Evolutionary conservation across 2,329 filamentous ascomycete genomes (phyloP).

Genomic region (Phaeosphaeriaceae sp.): DNA sequence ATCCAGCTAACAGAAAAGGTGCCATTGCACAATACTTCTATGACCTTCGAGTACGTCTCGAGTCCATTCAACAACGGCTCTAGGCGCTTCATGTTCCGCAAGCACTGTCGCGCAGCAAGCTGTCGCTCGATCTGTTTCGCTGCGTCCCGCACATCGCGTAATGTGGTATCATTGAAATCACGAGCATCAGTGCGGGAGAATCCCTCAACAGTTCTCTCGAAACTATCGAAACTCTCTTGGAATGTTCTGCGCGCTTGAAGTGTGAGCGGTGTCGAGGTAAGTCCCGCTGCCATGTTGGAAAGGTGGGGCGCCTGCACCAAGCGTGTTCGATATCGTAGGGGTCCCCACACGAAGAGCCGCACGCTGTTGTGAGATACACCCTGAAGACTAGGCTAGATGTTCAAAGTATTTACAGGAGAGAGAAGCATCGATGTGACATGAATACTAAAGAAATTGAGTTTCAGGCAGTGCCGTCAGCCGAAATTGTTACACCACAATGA

Average conservation of each 20-base stretch:
- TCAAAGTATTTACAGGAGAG: too few relatives aligned
- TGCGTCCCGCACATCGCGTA: conserved; percentile 46
- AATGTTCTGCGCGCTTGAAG: conserved; percentile 12
- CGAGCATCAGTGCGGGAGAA: conserved; percentile 8
- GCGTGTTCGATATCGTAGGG: too few relatives aligned
- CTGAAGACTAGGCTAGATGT: too few relatives aligned
- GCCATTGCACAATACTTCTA: conserved; percentile 56
- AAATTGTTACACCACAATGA: too few relatives aligned
- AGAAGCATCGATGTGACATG: too few relatives aligned
- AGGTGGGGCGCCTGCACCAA: background rate
- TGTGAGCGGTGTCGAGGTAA: conserved; percentile 1
- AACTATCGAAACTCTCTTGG: conserved; percentile 16
- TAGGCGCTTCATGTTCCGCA: conserved; percentile 54
- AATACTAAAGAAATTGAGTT: too few relatives aligned
- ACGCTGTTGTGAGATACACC: too few relatives aligned
- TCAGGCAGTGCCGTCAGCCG: too few relatives aligned
- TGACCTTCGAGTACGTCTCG: conserved; percentile 50
- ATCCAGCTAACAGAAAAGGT: conserved; percentile 55
- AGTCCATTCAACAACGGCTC: conserved; percentile 51
- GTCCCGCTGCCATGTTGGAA: background rate
- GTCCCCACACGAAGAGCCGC: background rate
- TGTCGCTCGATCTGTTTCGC: conserved; percentile 46
- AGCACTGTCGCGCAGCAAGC: conserved; percentile 46
- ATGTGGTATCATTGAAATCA: conserved; percentile 27
- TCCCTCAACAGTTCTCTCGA: conserved; percentile 8